phyloP scores from a whole-genome alignment of 352 stramenopile species.

The Globisporangium sylvaticum region DNA sequence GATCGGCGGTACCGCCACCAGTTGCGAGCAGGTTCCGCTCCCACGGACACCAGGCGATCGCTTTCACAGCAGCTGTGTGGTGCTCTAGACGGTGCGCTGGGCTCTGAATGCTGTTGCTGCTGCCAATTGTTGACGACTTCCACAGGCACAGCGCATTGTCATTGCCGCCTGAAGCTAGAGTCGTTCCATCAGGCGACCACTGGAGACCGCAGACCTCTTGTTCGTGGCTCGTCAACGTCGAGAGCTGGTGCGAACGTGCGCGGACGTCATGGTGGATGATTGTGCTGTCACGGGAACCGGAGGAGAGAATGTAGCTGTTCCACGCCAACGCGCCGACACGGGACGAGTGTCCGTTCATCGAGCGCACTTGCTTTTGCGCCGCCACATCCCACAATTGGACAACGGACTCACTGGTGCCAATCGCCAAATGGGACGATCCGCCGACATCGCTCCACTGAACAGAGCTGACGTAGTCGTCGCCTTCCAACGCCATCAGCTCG shows the following conservation, averaged over 20 bases:
- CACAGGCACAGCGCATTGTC: slow-evolving; percentile 97
- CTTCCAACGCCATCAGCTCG: slow-evolving; percentile 89
- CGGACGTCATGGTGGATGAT: slow-evolving; percentile 89
- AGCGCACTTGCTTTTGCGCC: slow-evolving; percentile 89
- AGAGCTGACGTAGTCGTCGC: slow-evolving; percentile 95
- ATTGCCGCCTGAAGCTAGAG: slow-evolving; percentile 95
- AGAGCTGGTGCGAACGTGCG: slow-evolving; percentile 80
- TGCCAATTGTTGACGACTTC: slow-evolving; percentile 89
- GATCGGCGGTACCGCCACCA: slow-evolving; percentile 96
- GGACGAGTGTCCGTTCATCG: slow-evolving; percentile 90
- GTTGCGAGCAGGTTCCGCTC: slow-evolving; percentile 96
- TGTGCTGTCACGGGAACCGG: slow-evolving; percentile 91
- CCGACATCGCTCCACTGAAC: slow-evolving; percentile 94
- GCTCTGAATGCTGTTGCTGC: slow-evolving; percentile 42
- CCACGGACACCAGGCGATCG: slow-evolving; percentile 98
- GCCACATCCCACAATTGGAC: slow-evolving; percentile 98
- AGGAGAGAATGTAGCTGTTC: slow-evolving; percentile 94
- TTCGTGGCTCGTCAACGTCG: slow-evolving; percentile 89
- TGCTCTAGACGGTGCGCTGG: slow-evolving; percentile 90
- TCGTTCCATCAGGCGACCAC: slow-evolving; percentile 96
- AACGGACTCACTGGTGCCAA: slow-evolving; percentile 92
- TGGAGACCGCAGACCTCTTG: slow-evolving; percentile 98
- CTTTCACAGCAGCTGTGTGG: slow-evolving; percentile 97
- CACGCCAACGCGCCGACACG: slow-evolving; percentile 94
- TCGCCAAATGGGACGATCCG: slow-evolving; percentile 84